Conservation (phyloP, 1,139 yeast species). For the Geotrichum reessii region DNA sequence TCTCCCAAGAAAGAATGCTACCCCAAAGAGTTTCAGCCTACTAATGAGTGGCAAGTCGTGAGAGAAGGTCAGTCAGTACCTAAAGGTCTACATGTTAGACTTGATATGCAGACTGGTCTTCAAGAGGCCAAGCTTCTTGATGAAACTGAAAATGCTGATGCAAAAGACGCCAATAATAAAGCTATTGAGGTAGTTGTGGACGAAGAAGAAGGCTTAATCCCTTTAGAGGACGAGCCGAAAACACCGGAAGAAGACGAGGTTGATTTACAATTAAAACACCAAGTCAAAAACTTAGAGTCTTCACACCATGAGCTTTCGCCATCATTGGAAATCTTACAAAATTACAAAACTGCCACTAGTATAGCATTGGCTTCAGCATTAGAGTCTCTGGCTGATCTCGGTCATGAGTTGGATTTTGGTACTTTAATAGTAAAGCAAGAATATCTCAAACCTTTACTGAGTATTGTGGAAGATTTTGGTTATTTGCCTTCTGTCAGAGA, state of each 20-base stretch:
- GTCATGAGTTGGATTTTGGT: constrained; percentile 66
- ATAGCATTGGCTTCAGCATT: constrained; percentile 33
- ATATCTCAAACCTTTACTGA: constrained; percentile 25
- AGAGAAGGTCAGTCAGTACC: constrained; percentile 68
- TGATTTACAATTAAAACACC: constrained; percentile 2
- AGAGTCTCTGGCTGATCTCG: constrained; percentile 50
- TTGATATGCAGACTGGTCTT: constrained; percentile 60
- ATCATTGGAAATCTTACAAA: constrained; percentile 16
- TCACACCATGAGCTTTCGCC: constrained; percentile 5
- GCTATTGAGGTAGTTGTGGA: constrained; percentile 15
- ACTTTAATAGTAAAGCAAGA: constrained; percentile 35
- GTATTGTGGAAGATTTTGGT: constrained; percentile 24
- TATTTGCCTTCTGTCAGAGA: constrained; percentile 26
- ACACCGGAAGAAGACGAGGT: constrained; percentile 11
- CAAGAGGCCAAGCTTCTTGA: constrained; percentile 56
- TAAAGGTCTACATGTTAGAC: constrained; percentile 63
- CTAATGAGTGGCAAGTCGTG: constrained; percentile 61
- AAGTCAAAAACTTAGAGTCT: constrained; percentile 6
- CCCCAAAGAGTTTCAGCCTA: constrained; percentile 55
- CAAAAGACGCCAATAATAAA: constrained; percentile 16
- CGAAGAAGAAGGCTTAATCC: constrained; percentile 8
- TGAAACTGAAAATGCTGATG: constrained; percentile 33
- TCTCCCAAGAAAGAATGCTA: constrained; percentile 36
- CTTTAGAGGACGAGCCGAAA: constrained; percentile 1
- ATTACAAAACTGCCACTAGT: constrained; percentile 14